phyloP scores from a whole-genome alignment of 2,329 filamentous ascomycete species.

The Claviceps sp. region DNA sequence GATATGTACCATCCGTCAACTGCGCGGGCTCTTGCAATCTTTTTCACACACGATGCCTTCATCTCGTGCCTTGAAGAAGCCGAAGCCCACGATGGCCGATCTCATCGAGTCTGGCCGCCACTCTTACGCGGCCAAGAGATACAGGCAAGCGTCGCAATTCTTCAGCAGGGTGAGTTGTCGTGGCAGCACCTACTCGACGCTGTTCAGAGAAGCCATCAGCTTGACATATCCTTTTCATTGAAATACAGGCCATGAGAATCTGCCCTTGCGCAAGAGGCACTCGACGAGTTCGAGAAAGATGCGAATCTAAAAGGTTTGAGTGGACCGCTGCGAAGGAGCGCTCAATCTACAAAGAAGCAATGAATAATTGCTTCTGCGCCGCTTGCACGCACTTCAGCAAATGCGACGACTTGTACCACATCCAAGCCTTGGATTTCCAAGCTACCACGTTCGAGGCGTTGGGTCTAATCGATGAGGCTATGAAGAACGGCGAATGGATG shows the following conservation, averaged over 20 bases:
- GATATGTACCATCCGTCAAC: conserved; percentile 1
- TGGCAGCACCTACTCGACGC: neutral
- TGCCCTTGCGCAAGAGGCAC: conserved; percentile 21
- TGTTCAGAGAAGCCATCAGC: neutral
- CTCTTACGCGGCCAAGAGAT: conserved; percentile 20
- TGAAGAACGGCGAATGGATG: no score
- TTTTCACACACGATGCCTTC: conserved; percentile 6
- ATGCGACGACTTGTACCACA: no score
- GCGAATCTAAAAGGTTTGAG: neutral
- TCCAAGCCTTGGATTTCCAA: no score
- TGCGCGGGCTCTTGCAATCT: conserved; percentile 7
- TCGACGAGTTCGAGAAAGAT: conserved; percentile 14
- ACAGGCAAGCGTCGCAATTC: conserved; percentile 21
- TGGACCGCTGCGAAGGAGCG: no score
- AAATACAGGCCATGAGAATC: conserved; percentile 21
- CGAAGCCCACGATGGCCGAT: conserved; percentile 1
- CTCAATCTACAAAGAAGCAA: no score
- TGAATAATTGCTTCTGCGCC: no score
- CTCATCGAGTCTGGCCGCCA: conserved; percentile 19
- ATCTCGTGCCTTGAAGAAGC: conserved; percentile 1
- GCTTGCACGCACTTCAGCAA: no score
- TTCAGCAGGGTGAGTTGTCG: conserved; percentile 21
- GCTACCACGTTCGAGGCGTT: no score
- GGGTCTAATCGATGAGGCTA: no score
- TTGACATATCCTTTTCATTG: neutral